Percentiles rank a stretch among this genome's conserved stretches.
These are phyloP conservation scores for Excoecaria cochinchinensis DNA, from an alignment of 345 rosid species.

Conservation along the genomic window DNA sequence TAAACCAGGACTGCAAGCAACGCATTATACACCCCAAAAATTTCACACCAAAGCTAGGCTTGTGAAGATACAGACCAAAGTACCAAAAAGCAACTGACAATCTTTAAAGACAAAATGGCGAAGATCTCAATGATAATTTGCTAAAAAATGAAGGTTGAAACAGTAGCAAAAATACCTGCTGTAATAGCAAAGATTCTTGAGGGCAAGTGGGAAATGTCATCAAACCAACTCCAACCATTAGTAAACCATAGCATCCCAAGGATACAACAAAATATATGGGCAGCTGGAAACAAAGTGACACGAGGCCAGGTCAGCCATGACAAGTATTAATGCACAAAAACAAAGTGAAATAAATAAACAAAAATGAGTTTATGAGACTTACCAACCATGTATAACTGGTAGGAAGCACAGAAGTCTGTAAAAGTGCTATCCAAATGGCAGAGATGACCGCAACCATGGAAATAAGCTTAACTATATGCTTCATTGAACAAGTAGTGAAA, in stretches of 20 bases:
- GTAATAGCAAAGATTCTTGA: constrained; percentile 65
- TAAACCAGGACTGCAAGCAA: not conserved
- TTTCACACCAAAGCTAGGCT: not conserved
- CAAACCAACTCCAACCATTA: constrained; percentile 73
- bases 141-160: not conserved
- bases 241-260: constrained; percentile 73
- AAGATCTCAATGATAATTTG: not conserved
- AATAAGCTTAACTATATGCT: constrained; percentile 59
- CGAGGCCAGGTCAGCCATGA: not conserved
- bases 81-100: not conserved
- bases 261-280: constrained; percentile 67
- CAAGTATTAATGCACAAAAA: not conserved
- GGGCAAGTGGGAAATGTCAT: constrained; percentile 77
- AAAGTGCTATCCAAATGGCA: constrained; percentile 54
- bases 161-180: constrained; percentile 41
- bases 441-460: constrained; percentile 45
- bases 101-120: not conserved
- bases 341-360: not conserved
- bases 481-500: constrained; percentile 30
- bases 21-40: not conserved
- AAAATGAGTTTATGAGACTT: constrained; percentile 16
- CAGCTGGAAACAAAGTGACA: constrained; percentile 34
- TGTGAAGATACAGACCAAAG: not conserved
- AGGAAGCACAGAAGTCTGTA: constrained; percentile 54
- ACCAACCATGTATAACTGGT: constrained; percentile 54